Base-by-base conservation (phyloP, 2,329 filamentous ascomycete genomes). In the Trichoderma aggressivum region DNA sequence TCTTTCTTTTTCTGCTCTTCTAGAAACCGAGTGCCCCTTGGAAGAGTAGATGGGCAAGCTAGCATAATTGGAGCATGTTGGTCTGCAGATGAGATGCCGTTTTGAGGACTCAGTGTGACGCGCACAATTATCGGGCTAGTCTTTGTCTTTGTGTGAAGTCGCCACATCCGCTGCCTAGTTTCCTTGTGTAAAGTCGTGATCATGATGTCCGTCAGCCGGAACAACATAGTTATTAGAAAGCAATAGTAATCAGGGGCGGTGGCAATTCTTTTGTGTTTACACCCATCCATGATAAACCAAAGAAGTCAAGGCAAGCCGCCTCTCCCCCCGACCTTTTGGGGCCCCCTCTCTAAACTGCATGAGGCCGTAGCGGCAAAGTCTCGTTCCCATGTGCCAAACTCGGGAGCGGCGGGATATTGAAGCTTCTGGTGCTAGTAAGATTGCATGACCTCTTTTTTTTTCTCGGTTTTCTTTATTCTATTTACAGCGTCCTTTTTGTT, bases 341-440 rank as follows among this genome's bases (percentile, higher is more conserved):
- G 16, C 28, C 18, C 34, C 43, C n/a, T 21, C n/a, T 26, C 59
- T 24, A 43, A 62, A 62, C 59, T 55, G 12, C 30, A 64, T 24
- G 28, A 53, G 62, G 62, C 7, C n/a, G 53, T 55, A 28, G 62
- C 26, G 62, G 62, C 16, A 55, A 64, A 64, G 62, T 34, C 47
- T 50, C 28, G 47, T 32, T 32, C 60, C 12, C 60, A 50, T 53
- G 47, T 53, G 47, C 47, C 26, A 50, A 30, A 39, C 39, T 47
- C 66, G 66, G 66, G 66, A 69, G 39, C 56, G 36, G 66, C 66
- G 66, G 63, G 65, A 60, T 21, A 34, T 43, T 43, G 55, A 32
- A 47, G 26, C 30, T 30, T 32, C 55, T 59, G 16, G 24, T 34
- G 30, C n/a, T 59, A 34, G 14, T 34, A n/a, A n/a, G n/a, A n/a